Evolutionary conservation across 345 rosid genomes (phyloP).

Genomic region (Eucalyptus cloeziana): DNA sequence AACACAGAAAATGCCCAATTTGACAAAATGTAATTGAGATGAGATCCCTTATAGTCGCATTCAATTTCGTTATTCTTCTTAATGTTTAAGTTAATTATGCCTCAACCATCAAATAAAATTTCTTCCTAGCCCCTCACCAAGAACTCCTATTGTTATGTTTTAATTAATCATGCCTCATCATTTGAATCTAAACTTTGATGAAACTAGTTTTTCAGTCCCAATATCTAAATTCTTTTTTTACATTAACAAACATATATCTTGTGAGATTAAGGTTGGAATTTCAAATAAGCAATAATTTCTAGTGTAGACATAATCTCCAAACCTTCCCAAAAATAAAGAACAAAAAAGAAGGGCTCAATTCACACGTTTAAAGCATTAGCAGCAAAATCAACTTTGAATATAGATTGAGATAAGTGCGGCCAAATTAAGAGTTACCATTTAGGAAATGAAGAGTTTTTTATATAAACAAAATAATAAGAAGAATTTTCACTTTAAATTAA

Average conservation of each 20-base stretch:
- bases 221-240: background rate
- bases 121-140: rapidly evolving
- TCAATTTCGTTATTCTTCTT: background rate
- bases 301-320: background rate
- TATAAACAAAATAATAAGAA: no score
- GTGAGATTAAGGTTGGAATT: background rate
- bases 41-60: background rate
- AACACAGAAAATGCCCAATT: background rate
- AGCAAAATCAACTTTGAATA: background rate
- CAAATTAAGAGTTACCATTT: background rate
- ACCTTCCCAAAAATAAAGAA: background rate
- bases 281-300: rapidly evolving
- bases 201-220: background rate
- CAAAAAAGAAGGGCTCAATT: background rate
- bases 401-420: background rate
- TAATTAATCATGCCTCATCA: background rate
- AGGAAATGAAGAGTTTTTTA: background rate
- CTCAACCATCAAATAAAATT: background rate
- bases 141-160: background rate
- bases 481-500: background rate
- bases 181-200: background rate
- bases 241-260: background rate
- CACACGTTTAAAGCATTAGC: background rate
- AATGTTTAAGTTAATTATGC: background rate
- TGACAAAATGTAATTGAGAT: background rate